Conservation (phyloP, 1,284 basidiomycete species). For the Grifola frondosa region DNA sequence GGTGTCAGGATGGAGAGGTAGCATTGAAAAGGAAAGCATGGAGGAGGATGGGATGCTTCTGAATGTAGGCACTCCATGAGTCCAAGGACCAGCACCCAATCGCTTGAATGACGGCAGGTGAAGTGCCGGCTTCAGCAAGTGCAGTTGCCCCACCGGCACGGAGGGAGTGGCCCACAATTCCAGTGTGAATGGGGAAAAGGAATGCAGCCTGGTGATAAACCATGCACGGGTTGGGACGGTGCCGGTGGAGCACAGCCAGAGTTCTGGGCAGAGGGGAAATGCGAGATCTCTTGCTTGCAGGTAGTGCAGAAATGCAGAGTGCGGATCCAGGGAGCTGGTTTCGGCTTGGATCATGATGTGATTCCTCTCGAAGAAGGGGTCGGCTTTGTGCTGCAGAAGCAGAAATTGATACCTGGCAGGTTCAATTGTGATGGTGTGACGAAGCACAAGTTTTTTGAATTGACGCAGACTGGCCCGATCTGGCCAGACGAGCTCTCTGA, state of each 20-base stretch:
- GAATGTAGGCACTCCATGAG: conserved; percentile 37
- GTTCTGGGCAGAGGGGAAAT: too few relatives aligned
- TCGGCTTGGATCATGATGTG: too few relatives aligned
- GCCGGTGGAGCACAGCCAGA: too few relatives aligned
- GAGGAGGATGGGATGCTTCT: conserved; percentile 32
- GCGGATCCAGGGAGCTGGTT: too few relatives aligned
- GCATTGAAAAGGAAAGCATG: too few relatives aligned
- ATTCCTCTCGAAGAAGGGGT: too few relatives aligned
- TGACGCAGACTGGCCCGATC: neutral
- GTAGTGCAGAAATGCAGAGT: too few relatives aligned
- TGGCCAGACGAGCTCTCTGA: conserved; percentile 6
- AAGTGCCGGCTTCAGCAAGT: conserved; percentile 30
- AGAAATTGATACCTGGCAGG: neutral
- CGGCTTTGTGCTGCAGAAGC: conserved; percentile 2
- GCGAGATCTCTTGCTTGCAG: too few relatives aligned
- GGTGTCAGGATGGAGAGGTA: too few relatives aligned
- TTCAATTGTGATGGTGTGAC: neutral
- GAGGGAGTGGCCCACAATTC: conserved; percentile 35
- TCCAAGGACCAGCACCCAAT: conserved; percentile 37
- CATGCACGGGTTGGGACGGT: too few relatives aligned
- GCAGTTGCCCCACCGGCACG: conserved; percentile 39
- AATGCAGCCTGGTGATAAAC: too few relatives aligned
- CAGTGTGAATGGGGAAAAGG: too few relatives aligned
- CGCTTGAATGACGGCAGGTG: conserved; percentile 35
- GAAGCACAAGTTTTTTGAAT: neutral